A percentile compares a stretch with the other conserved stretches of the same genome.
These are phyloP conservation scores for Nakataea oryzae DNA, from an alignment of 2,329 filamentous ascomycete species.

Conservation along the genomic window DNA sequence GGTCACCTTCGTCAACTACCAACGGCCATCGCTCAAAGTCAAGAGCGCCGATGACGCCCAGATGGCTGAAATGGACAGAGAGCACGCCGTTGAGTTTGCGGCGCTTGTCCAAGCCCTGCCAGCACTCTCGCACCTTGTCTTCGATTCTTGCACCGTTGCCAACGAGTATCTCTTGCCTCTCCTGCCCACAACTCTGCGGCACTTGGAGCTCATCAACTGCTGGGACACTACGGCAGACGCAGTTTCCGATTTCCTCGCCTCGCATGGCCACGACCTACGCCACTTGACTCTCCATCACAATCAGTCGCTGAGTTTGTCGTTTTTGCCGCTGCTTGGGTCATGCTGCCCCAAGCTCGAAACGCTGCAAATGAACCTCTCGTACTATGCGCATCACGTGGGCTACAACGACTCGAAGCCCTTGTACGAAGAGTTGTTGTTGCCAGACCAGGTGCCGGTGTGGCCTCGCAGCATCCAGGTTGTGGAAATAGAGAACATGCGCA, in stretches of 20 bases:
- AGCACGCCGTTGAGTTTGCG: conserved; percentile 26
- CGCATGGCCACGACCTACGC: conserved; percentile 57
- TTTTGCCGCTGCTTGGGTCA: conserved; percentile 54
- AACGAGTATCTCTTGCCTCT: conserved; percentile 57
- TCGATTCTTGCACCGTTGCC: conserved; percentile 66
- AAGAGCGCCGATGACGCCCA: conserved; percentile 31
- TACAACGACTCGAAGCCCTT: conserved; percentile 64
- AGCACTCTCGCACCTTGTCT: conserved; percentile 53
- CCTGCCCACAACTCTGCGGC: conserved; percentile 55
- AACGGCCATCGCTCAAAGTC: conserved; percentile 37
- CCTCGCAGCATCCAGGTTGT: conserved; percentile 60
- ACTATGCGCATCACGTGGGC: conserved; percentile 59
- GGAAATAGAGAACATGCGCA: conserved; percentile 66
- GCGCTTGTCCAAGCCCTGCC: conserved; percentile 43
- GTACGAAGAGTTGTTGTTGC: conserved; percentile 58
- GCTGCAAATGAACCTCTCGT: conserved; percentile 69
- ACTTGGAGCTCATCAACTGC: conserved; percentile 70
- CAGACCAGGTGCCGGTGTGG: conserved; percentile 65
- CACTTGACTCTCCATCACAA: conserved; percentile 68
- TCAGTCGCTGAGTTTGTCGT: conserved; percentile 64
- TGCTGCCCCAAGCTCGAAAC: conserved; percentile 62
- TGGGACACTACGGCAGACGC: conserved; percentile 60
- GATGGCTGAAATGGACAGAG: conserved; percentile 23
- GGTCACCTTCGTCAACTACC: conserved; percentile 54
- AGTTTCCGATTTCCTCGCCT: conserved; percentile 53